Percentiles rank a stretch among this genome's conserved stretches.
These are phyloP conservation scores for Oenanthe sinensis DNA, from an alignment of 129 eudicot species.

Conservation along the genomic window DNA sequence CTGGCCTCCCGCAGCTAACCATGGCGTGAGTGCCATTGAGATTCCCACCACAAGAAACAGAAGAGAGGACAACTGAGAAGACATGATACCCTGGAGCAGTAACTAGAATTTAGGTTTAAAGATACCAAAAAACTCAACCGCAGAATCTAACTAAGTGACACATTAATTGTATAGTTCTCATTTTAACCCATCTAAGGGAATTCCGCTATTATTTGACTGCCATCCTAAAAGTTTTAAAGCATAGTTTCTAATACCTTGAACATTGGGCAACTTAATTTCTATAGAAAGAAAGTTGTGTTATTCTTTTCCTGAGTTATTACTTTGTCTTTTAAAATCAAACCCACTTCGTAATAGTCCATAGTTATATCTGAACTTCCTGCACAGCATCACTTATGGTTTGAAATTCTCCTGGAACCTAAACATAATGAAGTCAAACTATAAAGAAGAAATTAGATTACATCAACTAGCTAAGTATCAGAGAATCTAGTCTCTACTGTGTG, in stretches of 20 bases:
- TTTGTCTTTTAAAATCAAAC: neutral
- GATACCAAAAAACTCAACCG: neutral
- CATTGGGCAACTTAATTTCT: neutral
- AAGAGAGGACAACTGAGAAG: slow-evolving; percentile 81
- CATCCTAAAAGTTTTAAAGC: neutral
- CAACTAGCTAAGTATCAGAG: neutral
- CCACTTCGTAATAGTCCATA: neutral
- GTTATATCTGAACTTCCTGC: neutral
- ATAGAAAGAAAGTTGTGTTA: neutral
- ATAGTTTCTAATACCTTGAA: neutral
- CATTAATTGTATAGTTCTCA: neutral
- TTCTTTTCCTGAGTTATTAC: neutral
- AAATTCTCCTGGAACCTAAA: neutral
- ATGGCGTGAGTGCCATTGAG: slow-evolving; percentile 98
- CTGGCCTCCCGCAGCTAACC: slow-evolving; percentile 99
- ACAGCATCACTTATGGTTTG: neutral
- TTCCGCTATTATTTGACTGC: neutral
- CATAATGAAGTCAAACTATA: neutral
- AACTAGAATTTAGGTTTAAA: neutral
- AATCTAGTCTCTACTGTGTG: neutral
- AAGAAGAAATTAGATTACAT: neutral
- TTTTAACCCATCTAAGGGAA: neutral
- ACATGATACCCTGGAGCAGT: slow-evolving; percentile 84
- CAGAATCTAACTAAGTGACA: neutral
- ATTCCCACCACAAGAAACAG: slow-evolving; percentile 97